phyloP scores from a whole-genome alignment of 768 basidiomycete species.

The Suillus discolor region DNA sequence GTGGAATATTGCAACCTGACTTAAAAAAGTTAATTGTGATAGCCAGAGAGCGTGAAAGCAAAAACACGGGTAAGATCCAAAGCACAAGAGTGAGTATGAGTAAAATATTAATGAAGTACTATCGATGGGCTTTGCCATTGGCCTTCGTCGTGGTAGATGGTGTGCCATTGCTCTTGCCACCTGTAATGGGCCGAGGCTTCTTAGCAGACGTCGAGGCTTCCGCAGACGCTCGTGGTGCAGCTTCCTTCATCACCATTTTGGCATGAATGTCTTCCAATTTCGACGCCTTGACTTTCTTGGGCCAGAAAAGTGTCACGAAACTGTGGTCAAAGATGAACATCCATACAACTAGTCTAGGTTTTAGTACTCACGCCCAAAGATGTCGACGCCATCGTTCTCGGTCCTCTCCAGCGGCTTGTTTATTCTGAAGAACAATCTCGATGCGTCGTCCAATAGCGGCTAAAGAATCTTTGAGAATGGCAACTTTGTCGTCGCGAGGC shows the following conservation, averaged over 20 bases:
- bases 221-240: conserved; percentile 55
- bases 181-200: conserved; percentile 57
- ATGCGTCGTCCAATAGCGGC: conserved; percentile 93
- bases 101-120: conserved; percentile 26
- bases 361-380: conserved; percentile 86
- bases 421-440: conserved; percentile 75
- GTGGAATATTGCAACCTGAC: conserved; percentile 26
- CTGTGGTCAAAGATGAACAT: conserved; percentile 39
- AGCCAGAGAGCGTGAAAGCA: conserved; percentile 21
- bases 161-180: conserved; percentile 56
- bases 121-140: conserved; percentile 66
- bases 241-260: conserved; percentile 93
- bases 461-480: conserved; percentile 92
- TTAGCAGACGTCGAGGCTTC: conserved; percentile 50
- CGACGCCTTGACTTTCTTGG: conserved; percentile 91
- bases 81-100: conserved; percentile 16
- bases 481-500: conserved; percentile 94
- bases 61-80: conserved; percentile 12
- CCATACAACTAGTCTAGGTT: background rate
- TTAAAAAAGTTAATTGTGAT: conserved; percentile 22
- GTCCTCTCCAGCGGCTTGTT: conserved; percentile 80
- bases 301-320: conserved; percentile 97
- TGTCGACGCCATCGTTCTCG: conserved; percentile 88
- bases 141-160: conserved; percentile 48
- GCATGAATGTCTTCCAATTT: conserved; percentile 95